phyloP scores from a whole-genome alignment of 768 basidiomycete species.

The Hericium erinaceus region DNA sequence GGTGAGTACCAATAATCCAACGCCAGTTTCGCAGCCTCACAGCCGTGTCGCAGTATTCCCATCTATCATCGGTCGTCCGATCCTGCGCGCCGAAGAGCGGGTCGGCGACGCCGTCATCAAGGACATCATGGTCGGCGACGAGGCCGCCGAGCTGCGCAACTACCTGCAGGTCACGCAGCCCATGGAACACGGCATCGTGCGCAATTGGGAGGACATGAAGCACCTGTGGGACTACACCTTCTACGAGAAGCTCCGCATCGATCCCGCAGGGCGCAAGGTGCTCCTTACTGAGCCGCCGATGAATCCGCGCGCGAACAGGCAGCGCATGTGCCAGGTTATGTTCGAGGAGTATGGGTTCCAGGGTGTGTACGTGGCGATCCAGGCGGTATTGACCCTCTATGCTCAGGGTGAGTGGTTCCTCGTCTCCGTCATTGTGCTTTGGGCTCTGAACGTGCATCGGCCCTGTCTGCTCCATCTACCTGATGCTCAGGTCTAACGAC shows the following conservation, averaged over 20 bases:
- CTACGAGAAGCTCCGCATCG: constrained; percentile 85
- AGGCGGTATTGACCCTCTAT: constrained; percentile 96
- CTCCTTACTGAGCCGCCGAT: constrained; percentile 97
- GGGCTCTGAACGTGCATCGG: background rate
- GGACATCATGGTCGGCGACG: constrained; percentile 98
- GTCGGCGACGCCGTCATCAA: constrained; percentile 80
- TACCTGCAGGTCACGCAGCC: constrained; percentile 96
- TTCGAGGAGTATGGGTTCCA: constrained; percentile 97
- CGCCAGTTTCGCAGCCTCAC: background rate
- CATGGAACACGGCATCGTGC: constrained; percentile 98
- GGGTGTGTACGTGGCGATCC: constrained; percentile 95
- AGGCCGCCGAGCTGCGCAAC: constrained; percentile 88
- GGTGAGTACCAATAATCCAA: constrained; percentile 21
- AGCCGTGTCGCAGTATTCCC: constrained; percentile 66
- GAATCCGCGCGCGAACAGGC: constrained; percentile 92
- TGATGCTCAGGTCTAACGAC: constrained; percentile 75
- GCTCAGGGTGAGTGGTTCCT: constrained; percentile 73
- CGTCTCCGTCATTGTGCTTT: background rate
- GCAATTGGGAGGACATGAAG: constrained; percentile 99
- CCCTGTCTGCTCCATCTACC: background rate
- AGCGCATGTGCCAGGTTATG: constrained; percentile 96
- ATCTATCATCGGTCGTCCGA: constrained; percentile 93
- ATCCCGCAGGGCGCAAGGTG: constrained; percentile 81
- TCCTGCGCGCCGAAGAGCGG: constrained; percentile 94
- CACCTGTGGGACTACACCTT: constrained; percentile 99